Base-by-base conservation (phyloP, 73 alveolate species). In the Blepharisma stoltei region DNA sequence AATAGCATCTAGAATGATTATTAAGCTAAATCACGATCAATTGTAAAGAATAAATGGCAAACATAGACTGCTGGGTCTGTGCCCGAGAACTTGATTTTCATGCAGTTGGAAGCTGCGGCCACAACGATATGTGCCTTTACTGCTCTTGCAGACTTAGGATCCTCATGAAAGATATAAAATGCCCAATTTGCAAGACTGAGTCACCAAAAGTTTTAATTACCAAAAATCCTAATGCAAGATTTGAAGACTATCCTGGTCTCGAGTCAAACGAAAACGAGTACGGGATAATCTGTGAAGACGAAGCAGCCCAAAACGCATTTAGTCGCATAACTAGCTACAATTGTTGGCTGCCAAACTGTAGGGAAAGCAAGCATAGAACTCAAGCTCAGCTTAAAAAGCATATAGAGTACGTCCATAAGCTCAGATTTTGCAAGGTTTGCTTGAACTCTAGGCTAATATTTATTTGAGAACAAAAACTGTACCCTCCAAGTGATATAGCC, bases 41-140 rank as follows among this genome's bases (percentile, higher is more conserved):
- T 32, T 32, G 41, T 32, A 32, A 52, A 52, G n/a, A 52, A 52
- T 14, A 60, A 20, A 60, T 60, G 73, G 73, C 14, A 25, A n/a
- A 60, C n/a, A 4, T 60, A 25, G 23, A 8, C 14, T 60, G 73
- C 73, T 60, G 73, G 73, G 73, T 60, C 5, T 60, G 73, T 25
- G 14, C 46, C 73, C 14, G 23, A 60, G 73, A 60, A 20, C 73
- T 60, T 60, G 73, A 38, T 11, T 60, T 60, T 25, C 79, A 69
- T 25, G 79, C 65, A 14, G 32, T 69, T 69, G 55, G 65, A 69
- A 21, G 54, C 27, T 69, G 79, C 43, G 79, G 79, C 4, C 79
- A 69, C 5, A 69, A 69, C 41, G 79, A 69, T n/a, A 69, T 69
- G 65, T 69, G 79, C 27, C 79, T 69, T 44, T 44, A 38, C 32